A percentile compares a stretch with the other conserved stretches of the same genome.
Evolutionary conservation across 352 stramenopile species (phyloP).

Genomic region (Pythium inflatum): DNA sequence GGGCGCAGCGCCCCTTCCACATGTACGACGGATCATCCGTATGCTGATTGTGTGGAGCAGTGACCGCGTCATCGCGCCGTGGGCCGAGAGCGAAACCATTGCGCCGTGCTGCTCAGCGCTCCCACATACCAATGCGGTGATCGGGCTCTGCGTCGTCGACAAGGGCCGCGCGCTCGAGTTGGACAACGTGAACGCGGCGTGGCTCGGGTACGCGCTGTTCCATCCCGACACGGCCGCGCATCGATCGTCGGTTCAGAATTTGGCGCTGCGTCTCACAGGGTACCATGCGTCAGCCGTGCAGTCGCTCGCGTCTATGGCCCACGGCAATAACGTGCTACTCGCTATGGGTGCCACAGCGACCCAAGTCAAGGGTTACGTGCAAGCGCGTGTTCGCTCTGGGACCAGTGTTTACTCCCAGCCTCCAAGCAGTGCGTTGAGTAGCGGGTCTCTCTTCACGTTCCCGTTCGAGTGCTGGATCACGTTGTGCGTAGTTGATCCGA

Average conservation of each 20-base stretch:
- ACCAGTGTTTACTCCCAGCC: too few relatives aligned
- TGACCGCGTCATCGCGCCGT: too few relatives aligned
- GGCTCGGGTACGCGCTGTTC: background rate
- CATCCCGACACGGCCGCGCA: background rate
- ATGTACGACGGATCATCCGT: too few relatives aligned
- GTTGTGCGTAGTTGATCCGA: too few relatives aligned
- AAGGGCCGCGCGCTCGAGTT: background rate
- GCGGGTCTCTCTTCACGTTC: background rate
- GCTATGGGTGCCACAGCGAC: background rate
- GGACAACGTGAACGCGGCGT: background rate
- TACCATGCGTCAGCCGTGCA: too few relatives aligned
- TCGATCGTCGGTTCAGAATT: background rate
- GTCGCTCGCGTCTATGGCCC: background rate
- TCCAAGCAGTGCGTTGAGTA: too few relatives aligned
- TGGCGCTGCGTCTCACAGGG: background rate
- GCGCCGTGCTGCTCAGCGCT: background rate
- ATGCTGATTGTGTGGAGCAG: too few relatives aligned
- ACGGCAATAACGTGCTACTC: background rate
- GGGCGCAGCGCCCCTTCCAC: too few relatives aligned
- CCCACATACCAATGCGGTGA: background rate
- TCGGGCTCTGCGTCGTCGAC: background rate
- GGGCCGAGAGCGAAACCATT: too few relatives aligned
- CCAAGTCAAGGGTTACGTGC: background rate
- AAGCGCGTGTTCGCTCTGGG: background rate
- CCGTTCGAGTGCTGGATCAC: background rate